Conservation (phyloP, 2,329 filamentous ascomycete genomes). For the Calonectria fujianensis region DNA sequence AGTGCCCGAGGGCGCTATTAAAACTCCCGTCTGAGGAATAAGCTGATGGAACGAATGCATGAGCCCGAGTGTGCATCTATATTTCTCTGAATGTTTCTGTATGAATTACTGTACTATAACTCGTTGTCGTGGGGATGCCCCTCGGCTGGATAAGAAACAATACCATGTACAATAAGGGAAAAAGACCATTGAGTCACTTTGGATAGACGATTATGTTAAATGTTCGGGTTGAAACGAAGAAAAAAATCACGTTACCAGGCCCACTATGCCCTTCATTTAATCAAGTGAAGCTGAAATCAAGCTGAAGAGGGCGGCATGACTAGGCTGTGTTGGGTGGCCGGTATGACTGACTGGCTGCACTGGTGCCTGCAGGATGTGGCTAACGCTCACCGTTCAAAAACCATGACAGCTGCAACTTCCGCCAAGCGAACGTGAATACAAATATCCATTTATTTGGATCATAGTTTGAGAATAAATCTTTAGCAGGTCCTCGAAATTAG, state of each 20-base stretch:
- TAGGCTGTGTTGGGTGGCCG: slow-evolving; percentile 31
- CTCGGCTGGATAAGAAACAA: slow-evolving; percentile 18
- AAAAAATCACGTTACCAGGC: not conserved
- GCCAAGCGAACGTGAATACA: not conserved
- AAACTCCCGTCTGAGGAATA: slow-evolving; percentile 60
- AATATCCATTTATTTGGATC: not conserved
- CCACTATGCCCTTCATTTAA: not conserved
- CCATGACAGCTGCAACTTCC: not conserved
- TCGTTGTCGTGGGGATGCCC: slow-evolving; percentile 40
- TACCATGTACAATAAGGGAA: slow-evolving; percentile 31
- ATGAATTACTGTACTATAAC: slow-evolving; percentile 35
- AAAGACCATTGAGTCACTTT: not conserved
- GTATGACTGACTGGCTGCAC: slow-evolving; percentile 38
- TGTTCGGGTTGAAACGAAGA: not conserved
- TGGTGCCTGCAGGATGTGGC: slow-evolving; percentile 47
- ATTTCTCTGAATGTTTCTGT: slow-evolving; percentile 42
- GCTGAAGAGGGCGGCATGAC: slow-evolving; percentile 30
- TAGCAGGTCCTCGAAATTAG: not conserved
- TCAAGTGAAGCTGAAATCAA: slow-evolving; percentile 3
- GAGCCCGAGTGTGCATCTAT: slow-evolving; percentile 32
- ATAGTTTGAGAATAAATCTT: not conserved
- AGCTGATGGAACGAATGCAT: slow-evolving; percentile 17
- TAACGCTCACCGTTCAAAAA: slow-evolving; percentile 26
- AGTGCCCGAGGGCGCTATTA: slow-evolving; percentile 62
- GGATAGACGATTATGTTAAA: not conserved